Evolutionary conservation across 768 basidiomycete genomes (phyloP), one percentile per base, ranked within the genome.

Genomic region (Phallus indusiatus): DNA sequence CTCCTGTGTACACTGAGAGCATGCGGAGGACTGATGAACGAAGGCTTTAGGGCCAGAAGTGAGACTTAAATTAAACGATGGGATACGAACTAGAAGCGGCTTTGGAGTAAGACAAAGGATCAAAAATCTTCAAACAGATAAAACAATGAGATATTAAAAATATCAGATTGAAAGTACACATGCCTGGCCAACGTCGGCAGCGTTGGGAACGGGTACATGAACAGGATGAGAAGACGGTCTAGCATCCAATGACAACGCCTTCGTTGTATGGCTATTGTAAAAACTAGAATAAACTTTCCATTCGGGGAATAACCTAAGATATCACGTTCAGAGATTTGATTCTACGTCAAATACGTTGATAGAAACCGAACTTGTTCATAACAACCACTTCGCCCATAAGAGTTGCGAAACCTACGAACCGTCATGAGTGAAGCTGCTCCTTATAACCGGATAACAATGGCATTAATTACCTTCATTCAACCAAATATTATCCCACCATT

Each of bases 341-440:
- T n/a, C 36, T 35, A 12, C 63, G 11, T 34, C 64, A 50, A 67
- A 35, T 48, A 18, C 61, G 54, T 16, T 55, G 58, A 46, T 61
- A 56, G 47, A 1, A n/a, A 42, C 17, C 12, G 10, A 55, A 75
- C 74, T 68, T 71, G 83, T 90, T 84, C 60, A 85, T 71, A 59
- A 94, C 78, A 61, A 94, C 85, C 35, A 94, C 82, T 75, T 93
- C 90, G 64, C 93, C 93, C 89, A 90, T 86, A 82, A 86, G 64
- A 14, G 42, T 42, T 10, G 42, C 42, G n/a, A 42, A 42, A 42
- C 42, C 42, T 42, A 42, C 12, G n/a, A 42, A 42, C 42, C 12
- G 4, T 14, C n/a, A 42, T 3, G n/a, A 24, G 10, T 51, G 12
- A 1, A n/a, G 46, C n/a, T n/a, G n/a, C n/a, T n/a, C n/a, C n/a